Conservation (phyloP, 2,329 filamentous ascomycete genomes). For the Fusarium verticillioides region DNA sequence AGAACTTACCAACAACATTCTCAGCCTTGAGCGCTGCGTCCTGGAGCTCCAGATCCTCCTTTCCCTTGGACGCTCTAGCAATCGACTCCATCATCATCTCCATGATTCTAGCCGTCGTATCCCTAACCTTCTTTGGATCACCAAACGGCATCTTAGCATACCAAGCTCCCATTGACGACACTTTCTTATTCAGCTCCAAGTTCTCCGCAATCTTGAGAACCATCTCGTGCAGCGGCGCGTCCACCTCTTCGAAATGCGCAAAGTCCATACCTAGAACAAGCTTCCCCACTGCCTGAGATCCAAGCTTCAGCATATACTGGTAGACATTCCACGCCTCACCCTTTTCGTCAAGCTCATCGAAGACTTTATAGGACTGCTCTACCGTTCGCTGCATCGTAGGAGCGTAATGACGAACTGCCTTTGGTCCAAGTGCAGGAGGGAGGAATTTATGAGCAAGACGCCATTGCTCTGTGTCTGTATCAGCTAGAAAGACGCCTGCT, state of each 20-base stretch:
- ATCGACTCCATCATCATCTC: slow-evolving; percentile 53
- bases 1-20: slow-evolving; percentile 44
- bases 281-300: slow-evolving; percentile 57
- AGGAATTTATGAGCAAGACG: slow-evolving; percentile 68
- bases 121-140: slow-evolving; percentile 58
- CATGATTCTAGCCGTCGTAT: slow-evolving; percentile 48
- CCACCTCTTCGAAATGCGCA: slow-evolving; percentile 54
- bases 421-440: slow-evolving; percentile 66
- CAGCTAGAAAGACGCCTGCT: slow-evolving; percentile 58
- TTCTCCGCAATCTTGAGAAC: slow-evolving; percentile 61
- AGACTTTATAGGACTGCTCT: slow-evolving; percentile 60
- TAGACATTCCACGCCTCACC: slow-evolving; percentile 61
- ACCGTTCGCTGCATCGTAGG: slow-evolving; percentile 67
- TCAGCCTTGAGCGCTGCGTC: slow-evolving; percentile 62
- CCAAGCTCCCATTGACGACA: slow-evolving; percentile 65
- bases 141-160: slow-evolving; percentile 68
- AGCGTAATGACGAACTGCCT: slow-evolving; percentile 69
- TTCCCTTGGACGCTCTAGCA: slow-evolving; percentile 49
- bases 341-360: slow-evolving; percentile 62
- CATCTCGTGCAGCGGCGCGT: slow-evolving; percentile 63
- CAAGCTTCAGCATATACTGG: slow-evolving; percentile 62
- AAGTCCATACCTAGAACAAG: slow-evolving; percentile 59
- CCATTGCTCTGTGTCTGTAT: slow-evolving; percentile 64
- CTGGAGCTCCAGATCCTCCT: slow-evolving; percentile 55
- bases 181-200: slow-evolving; percentile 67